Conservation (phyloP, 805 yeast genomes). For the Hemisphaericaspora nanyangensis region DNA sequence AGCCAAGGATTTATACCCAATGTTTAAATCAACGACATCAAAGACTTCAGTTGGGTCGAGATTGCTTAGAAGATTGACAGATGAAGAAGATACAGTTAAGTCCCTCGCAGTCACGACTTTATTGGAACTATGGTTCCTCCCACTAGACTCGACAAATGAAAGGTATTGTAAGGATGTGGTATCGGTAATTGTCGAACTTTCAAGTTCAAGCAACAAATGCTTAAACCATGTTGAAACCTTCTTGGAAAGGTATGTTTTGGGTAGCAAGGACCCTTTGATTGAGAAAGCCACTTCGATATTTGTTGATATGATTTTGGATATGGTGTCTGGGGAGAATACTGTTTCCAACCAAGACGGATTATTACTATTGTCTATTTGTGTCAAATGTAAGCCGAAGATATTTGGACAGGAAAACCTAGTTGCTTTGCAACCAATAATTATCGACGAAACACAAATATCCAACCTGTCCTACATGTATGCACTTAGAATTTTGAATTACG, state of each 20-base stretch:
- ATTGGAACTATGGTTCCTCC: conserved; percentile 19
- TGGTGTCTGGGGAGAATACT: conserved; percentile 3
- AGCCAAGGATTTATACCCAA: conserved; percentile 42
- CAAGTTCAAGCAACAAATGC: conserved; percentile 33
- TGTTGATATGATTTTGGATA: conserved; percentile 32
- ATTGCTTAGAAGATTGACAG: conserved; percentile 56
- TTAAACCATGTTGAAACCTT: conserved; percentile 13
- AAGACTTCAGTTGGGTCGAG: conserved; percentile 46
- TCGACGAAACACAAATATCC: conserved; percentile 42
- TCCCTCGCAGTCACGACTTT: conserved; percentile 38
- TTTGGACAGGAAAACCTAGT: conserved; percentile 65
- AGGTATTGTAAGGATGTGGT: not conserved
- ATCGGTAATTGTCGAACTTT: conserved; percentile 36
- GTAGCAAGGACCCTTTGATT: conserved; percentile 16
- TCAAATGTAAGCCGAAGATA: conserved; percentile 48
- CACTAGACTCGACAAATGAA: not conserved
- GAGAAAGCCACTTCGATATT: conserved; percentile 20
- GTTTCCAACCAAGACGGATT: conserved; percentile 18
- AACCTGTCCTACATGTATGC: conserved; percentile 44
- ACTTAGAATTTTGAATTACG: conserved; percentile 50
- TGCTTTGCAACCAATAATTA: conserved; percentile 60
- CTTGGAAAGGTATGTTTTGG: conserved; percentile 41
- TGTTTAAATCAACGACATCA: conserved; percentile 23
- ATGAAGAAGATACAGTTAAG: conserved; percentile 56
- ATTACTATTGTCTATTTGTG: conserved; percentile 53